Evolutionary conservation across 2,329 filamentous ascomycete genomes (phyloP), one percentile per base, ranked within the genome.

Genomic region (Colletotrichum shisoi): DNA sequence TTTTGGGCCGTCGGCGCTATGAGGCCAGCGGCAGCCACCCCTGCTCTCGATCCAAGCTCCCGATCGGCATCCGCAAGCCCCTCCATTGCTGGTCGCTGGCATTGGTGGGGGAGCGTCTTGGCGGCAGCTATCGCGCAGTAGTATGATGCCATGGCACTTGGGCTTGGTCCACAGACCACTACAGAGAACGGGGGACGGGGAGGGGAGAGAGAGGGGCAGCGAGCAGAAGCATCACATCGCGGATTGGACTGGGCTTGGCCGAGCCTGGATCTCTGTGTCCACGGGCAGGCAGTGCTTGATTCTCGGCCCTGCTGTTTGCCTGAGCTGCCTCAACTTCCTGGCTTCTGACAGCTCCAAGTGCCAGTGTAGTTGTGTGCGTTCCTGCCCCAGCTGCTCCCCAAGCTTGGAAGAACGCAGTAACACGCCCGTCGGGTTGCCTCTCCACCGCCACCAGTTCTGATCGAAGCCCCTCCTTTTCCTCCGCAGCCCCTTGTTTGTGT

Each of bases 81-180:
- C 66, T 68, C 51, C 57, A 62, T 45, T 21, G 52, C 57, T 31
- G 57, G 24, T 63, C 51, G 57, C 57, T 68, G 46, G 57, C 51
- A 68, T 62, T 68, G 63, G 63, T 68, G 62, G 63, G 65, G 62
- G 51, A 39, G 37, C 39, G 51, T n/a, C 66, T 68, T 68, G 66
- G 66, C 66, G 24, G 49, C 49, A 65, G 62, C 65, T 68, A 68
- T 56, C 63, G 51, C 66, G 52, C 57, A 60, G 62, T 66, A 67
- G 62, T 68, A 68, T 68, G 66, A 68, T 68, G 66, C 66, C 62
- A 68, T 68, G 66, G 66, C 66, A 46, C 52, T 49, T 60, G 54
- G 60, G 65, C 61, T 65, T 60, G 61, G 42, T 45, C 62, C 64
- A 60, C 61, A 60, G 56, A 64, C 54, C 61, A 64, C 61, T 37